Evolutionary conservation across 1,139 yeast genomes (phyloP).

Genomic region (Pneumocystis sp.): DNA sequence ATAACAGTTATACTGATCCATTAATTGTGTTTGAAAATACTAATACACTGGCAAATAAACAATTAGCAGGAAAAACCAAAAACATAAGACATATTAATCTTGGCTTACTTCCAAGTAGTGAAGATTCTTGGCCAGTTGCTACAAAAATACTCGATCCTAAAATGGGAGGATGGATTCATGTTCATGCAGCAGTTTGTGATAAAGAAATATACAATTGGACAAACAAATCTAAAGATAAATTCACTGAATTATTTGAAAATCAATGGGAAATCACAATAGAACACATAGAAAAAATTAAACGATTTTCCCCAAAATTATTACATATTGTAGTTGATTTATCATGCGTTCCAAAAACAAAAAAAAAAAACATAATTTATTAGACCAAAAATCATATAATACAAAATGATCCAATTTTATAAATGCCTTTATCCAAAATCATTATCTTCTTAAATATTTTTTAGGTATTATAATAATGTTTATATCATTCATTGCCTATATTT

Average conservation of each 20-base stretch:
- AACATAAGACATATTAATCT: slow-evolving; percentile 48
- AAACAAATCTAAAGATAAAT: slow-evolving; percentile 13
- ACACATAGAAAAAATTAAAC: slow-evolving; percentile 50
- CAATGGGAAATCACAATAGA: background rate
- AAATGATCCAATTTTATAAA: background rate
- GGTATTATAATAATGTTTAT: background rate
- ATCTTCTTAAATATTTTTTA: background rate
- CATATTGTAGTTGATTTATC: slow-evolving; percentile 50
- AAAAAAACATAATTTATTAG: background rate
- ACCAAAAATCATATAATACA: background rate
- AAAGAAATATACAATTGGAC: slow-evolving; percentile 30
- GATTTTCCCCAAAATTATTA: slow-evolving; percentile 79
- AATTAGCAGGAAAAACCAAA: slow-evolving; percentile 3
- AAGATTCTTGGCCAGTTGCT: slow-evolving; percentile 44
- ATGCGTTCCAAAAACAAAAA: slow-evolving; percentile 2
- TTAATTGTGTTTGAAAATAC: slow-evolving; percentile 46
- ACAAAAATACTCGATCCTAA: slow-evolving; percentile 15
- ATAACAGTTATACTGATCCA: slow-evolving; percentile 20
- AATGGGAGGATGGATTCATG: slow-evolving; percentile 32
- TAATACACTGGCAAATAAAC: slow-evolving; percentile 33
- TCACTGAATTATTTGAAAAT: background rate
- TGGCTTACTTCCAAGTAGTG: slow-evolving; percentile 62
- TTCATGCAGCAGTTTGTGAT: slow-evolving; percentile 59
- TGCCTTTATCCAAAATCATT: background rate
- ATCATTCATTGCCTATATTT: background rate